Base-by-base conservation (phyloP, 371 early-diverging fungal genomes). In the Capniomyces stellatus region DNA sequence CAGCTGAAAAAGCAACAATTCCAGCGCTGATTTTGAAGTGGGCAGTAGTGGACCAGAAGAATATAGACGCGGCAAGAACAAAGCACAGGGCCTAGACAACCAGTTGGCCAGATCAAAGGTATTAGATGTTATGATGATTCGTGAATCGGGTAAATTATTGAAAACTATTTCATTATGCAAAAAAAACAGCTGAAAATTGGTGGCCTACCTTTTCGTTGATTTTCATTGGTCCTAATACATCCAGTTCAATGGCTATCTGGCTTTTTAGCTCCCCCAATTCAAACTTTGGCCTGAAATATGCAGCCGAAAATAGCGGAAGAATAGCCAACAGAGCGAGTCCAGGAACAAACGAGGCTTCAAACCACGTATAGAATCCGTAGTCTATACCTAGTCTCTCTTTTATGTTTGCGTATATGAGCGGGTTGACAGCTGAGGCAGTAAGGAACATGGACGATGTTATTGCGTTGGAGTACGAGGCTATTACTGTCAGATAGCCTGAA, bases 381-480 rank as follows among this genome's bases (percentile, higher is more conserved):
- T 75, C 65, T 8, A 78, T 54, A 2, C 70, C 67, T 44, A 71
- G 77, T 18, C 77, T 57, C 27, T 63, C 60, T 8, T 56, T 58
- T 0, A 75, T 74, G 54, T 75, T 73, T 47, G 60, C 61, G n/a
- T 73, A 56, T 0, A 81, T 72, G 40, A 81, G 69, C 15, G 81
- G 81, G 55, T 81, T 81, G 0, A 77, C 70, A 1, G 82, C 82
- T 77, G 78, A 78, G 6, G 81, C 79, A 2, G 79, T 81, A 24
- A 79, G 57, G 59, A 70, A 81, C 62, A 79, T 61, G 44, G 79
- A 77, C 10, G 82, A 77, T 2, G 76, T 75, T 23, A 81, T 48
- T n/a, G 80, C 58, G 49, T 81, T 81, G 22, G 82, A 69, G 40
- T 77, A 72, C 1, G 74, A 61, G 0, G 74, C 81, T 1, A 74